Evolutionary conservation across 1,139 yeast species (phyloP).

Genomic region (Debaryomyces coudertii): DNA sequence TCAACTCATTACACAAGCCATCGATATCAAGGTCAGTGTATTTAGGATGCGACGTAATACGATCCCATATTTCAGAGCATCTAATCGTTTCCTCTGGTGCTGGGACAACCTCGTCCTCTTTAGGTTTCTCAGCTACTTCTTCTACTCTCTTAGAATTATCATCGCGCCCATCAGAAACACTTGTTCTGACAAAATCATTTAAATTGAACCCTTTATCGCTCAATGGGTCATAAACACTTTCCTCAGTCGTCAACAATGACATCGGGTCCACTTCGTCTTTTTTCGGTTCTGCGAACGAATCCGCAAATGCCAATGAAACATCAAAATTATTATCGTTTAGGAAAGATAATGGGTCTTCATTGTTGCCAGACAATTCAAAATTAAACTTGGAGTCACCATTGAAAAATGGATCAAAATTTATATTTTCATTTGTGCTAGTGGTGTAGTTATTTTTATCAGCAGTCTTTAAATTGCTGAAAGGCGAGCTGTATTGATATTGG

Average conservation of each 20-base stretch:
- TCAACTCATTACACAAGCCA: slow-evolving; percentile 85
- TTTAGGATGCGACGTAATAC: slow-evolving; percentile 91
- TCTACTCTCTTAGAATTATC: not conserved
- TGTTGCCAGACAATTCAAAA: slow-evolving; percentile 20
- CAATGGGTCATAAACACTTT: slow-evolving; percentile 69
- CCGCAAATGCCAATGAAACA: slow-evolving; percentile 50
- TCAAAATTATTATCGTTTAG: slow-evolving; percentile 54
- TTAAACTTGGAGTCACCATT: slow-evolving; percentile 20
- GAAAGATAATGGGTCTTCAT: slow-evolving; percentile 46
- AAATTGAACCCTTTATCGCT: slow-evolving; percentile 36
- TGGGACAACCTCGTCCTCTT: slow-evolving; percentile 32
- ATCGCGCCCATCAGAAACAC: slow-evolving; percentile 7
- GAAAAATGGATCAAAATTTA: slow-evolving; percentile 33
- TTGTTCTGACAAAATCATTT: slow-evolving; percentile 40
- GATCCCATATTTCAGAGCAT: slow-evolving; percentile 95
- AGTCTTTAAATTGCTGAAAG: slow-evolving; percentile 22
- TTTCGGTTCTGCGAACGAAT: slow-evolving; percentile 17
- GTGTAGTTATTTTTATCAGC: slow-evolving; percentile 1
- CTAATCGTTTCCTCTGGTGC: slow-evolving; percentile 46
- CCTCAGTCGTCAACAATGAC: slow-evolving; percentile 56
- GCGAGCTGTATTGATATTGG: slow-evolving; percentile 20
- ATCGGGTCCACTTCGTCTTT: slow-evolving; percentile 34
- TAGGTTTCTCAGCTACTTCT: slow-evolving; percentile 12
- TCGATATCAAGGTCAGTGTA: slow-evolving; percentile 93
- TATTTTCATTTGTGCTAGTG: slow-evolving; percentile 17